Base-by-base conservation (phyloP, 805 yeast genomes). In the Barnettozyma populi region DNA sequence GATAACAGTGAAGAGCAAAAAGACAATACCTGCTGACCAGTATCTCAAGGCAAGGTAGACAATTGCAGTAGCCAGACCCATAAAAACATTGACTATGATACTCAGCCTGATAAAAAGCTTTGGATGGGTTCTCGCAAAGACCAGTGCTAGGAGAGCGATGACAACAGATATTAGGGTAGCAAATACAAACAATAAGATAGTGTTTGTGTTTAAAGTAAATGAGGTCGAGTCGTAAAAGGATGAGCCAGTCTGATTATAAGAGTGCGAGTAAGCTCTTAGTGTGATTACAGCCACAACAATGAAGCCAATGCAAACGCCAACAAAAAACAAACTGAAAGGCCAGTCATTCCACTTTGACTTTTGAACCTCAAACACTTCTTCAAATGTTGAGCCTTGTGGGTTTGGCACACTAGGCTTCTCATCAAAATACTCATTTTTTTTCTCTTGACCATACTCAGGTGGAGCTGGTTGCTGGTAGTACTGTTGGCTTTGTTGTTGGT, bases 1-100 rank as follows among this genome's bases (percentile, higher is more conserved):
- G 45, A 84, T 64, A 2, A 75, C 60, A 0, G 90, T 75, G 63
- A 86, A 85, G 1, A 83, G 73, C 52, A 85, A 67, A 54, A 83
- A 84, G 34, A 84, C 89, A 51, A 86, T 71, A 2, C 89, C 96
- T 0, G 95, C 92, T 5, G 92, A 82, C 71, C 83, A 88, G 65
- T 86, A 85, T 29, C 73, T 70, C 54, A 76, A 72, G 1, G 74
- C 81, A 57, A 90, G 73, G 60, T 85, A 86, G 65, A 79, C 83
- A 55, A 90, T 82, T 5, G 89, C 79, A 6, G 95, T 82, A 16
- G 86, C 96, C 24, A 88, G 57, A 3, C 92, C 88, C 48, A 86
- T 64, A 2, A 80, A 56, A 11, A 87, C 72, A 59, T 87, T 87
- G 42, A 82, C 66, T 29, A 86, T 70, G 53, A 89, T 75, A 2